phyloP scores from a whole-genome alignment of 805 yeast species.

The Saccharomycopsis guyanensis region DNA sequence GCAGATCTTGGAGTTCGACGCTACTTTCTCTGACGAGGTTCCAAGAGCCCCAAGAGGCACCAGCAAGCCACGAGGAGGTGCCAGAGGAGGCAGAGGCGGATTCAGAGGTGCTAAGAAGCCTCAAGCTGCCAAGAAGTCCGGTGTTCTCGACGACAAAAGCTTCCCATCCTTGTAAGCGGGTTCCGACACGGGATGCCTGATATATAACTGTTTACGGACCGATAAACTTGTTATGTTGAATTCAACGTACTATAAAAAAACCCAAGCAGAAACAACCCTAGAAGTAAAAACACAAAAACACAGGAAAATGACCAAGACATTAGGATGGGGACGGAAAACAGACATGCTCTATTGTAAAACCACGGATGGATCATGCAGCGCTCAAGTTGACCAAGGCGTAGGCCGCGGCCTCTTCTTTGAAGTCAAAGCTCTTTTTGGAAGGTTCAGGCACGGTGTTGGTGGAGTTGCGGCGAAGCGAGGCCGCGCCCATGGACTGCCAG shows the following conservation, averaged over 20 bases:
- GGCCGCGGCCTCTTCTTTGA: constrained; percentile 50
- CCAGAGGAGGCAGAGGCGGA: constrained; percentile 28
- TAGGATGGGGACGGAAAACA: too few relatives aligned
- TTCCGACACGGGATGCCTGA: too few relatives aligned
- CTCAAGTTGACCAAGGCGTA: constrained; percentile 56
- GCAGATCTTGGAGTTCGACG: constrained; percentile 66
- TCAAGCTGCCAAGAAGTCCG: constrained; percentile 3
- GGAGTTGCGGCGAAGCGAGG: constrained; percentile 38
- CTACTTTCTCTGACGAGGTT: constrained; percentile 56
- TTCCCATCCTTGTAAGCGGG: constrained; percentile 19
- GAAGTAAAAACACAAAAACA: too few relatives aligned
- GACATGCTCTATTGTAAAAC: too few relatives aligned
- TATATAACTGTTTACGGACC: too few relatives aligned
- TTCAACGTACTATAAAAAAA: too few relatives aligned
- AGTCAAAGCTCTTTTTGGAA: constrained; percentile 16
- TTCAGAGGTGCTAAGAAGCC: constrained; percentile 23
- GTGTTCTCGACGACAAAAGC: constrained; percentile 17
- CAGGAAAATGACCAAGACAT: too few relatives aligned
- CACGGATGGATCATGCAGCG: too few relatives aligned
- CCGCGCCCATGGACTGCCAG: constrained; percentile 89
- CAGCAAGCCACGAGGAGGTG: constrained; percentile 31
- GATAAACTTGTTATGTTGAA: too few relatives aligned
- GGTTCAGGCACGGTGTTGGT: constrained; percentile 11
- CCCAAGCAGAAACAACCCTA: neutral
- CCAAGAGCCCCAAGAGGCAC: constrained; percentile 30